A percentile compares a stretch with the other conserved stretches of the same genome.
Conservation (phyloP, 192 early-diverging fungal genomes). For the Coemansia sp. region DNA sequence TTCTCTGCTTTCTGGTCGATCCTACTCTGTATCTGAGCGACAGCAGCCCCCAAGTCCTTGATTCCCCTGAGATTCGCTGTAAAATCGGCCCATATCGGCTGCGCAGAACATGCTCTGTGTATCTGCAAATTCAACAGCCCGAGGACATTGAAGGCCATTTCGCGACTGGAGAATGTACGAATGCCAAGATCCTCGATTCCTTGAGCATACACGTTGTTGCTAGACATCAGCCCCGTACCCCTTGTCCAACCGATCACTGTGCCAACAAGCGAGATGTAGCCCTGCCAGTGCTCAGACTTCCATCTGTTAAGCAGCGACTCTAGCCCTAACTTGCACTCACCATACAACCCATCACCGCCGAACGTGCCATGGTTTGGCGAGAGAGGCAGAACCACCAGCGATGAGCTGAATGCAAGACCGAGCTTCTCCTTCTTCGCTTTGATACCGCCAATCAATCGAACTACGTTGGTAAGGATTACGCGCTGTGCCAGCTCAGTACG, state of each 20-base stretch:
- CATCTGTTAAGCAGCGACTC: slow-evolving; percentile 90
- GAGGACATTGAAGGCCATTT: slow-evolving; percentile 95
- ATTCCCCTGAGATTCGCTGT: slow-evolving; percentile 78
- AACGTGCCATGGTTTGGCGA: slow-evolving; percentile 96
- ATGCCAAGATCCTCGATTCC: slow-evolving; percentile 82
- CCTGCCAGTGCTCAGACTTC: slow-evolving; percentile 85
- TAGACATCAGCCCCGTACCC: slow-evolving; percentile 90
- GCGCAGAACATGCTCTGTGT: slow-evolving; percentile 64
- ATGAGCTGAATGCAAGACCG: slow-evolving; percentile 69
- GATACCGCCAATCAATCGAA: slow-evolving; percentile 81
- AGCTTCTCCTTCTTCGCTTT: slow-evolving; percentile 77
- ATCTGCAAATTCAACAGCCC: slow-evolving; percentile 82
- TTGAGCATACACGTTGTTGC: slow-evolving; percentile 82
- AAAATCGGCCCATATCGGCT: slow-evolving; percentile 87
- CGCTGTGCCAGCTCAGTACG: slow-evolving; percentile 88
- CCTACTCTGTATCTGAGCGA: neutral
- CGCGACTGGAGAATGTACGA: slow-evolving; percentile 84
- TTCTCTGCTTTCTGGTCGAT: slow-evolving; percentile 3
- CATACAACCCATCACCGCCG: slow-evolving; percentile 91
- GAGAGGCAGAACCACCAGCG: slow-evolving; percentile 80
- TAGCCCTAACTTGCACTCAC: slow-evolving; percentile 88
- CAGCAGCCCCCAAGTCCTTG: slow-evolving; percentile 32
- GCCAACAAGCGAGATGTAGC: slow-evolving; percentile 83
- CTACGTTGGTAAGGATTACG: slow-evolving; percentile 89
- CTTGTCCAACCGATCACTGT: slow-evolving; percentile 96